Evolutionary conservation across 1,284 basidiomycete species (phyloP), one percentile per base, ranked within the genome.

Genomic region (Xerocomus amazonicus): DNA sequence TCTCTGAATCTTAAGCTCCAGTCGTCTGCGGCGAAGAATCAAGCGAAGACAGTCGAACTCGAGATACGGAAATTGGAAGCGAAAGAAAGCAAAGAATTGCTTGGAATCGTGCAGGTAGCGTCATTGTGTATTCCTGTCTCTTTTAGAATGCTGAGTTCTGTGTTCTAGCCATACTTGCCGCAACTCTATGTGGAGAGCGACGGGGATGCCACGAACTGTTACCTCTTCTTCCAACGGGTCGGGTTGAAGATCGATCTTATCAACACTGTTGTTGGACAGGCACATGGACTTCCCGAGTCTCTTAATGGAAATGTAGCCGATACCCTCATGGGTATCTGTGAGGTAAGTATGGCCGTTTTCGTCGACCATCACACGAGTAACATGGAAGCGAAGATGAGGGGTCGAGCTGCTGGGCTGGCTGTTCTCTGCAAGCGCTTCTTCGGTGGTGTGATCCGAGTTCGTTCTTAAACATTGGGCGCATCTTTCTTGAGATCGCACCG

Each of bases 1-100:
- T 92, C 92, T 46, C 75, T 96, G 51, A 97, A 97, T 65, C 77
- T 96, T 66, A 96, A 92, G 66, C 78, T 97, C 4, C 93, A 97
- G 66, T 90, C 88, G 1, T 81, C 90, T 1, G 92, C 89, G 0
- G 79, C 84, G 33, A 97, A 95, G 77, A n/a, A n/a, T n/a, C n/a
- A n/a, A n/a, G n/a, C n/a, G n/a, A 89, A 86, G 65, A 84, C 80
- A 16, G 87, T 97, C 51, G 94, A 97, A 54, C 76, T 93, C 26
- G 94, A 96, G 63, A 73, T 96, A 57, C 83, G 82, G 64, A 84
- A 82, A 56, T 76, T 96, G 46, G 92, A 97, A 59, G 88, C 90
- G 0, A 76, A 77, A 48, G 92, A 97, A 68, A 81, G 84, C 6
- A 78, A 78, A 27, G 91, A 94, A 59, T 75, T 94, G 45, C 72